Evolutionary conservation across 305 asterid genomes (phyloP).

Genomic region (Fraxinus baroniana): DNA sequence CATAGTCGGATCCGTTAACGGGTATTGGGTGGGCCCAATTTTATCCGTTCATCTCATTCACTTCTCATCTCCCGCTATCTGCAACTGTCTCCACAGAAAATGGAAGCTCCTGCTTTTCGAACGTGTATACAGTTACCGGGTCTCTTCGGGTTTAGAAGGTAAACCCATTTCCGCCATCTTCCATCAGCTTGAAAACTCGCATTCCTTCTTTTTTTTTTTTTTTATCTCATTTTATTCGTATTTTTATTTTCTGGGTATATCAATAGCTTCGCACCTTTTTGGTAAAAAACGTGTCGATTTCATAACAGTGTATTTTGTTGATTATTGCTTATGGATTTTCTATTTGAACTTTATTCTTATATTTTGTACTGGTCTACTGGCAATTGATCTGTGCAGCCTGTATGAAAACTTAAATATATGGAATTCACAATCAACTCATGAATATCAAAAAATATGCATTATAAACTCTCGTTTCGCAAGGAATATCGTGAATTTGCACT

Average conservation of each 20-base stretch:
- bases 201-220: neutral
- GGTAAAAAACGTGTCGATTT: neutral
- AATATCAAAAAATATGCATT: neutral
- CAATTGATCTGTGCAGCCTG: neutral
- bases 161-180: conserved; percentile 1
- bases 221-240: neutral
- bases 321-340: too few relatives aligned
- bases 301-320: neutral
- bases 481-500: neutral
- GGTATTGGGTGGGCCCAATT: neutral
- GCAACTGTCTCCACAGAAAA: conserved; percentile 10
- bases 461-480: neutral
- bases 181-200: neutral
- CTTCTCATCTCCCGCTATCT: neutral
- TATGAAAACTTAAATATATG: neutral
- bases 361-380: neutral
- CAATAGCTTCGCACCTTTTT: neutral
- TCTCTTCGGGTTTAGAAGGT: conserved; percentile 30
- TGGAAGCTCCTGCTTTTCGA: conserved; percentile 46
- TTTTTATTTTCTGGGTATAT: neutral
- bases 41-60: neutral
- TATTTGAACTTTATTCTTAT: neutral
- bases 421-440: neutral
- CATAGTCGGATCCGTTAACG: neutral
- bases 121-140: conserved; percentile 26